These are phyloP conservation scores for Saccharomyces hybrid DNA, from an alignment of 1,139 yeast species.

Conservation along the genomic window DNA sequence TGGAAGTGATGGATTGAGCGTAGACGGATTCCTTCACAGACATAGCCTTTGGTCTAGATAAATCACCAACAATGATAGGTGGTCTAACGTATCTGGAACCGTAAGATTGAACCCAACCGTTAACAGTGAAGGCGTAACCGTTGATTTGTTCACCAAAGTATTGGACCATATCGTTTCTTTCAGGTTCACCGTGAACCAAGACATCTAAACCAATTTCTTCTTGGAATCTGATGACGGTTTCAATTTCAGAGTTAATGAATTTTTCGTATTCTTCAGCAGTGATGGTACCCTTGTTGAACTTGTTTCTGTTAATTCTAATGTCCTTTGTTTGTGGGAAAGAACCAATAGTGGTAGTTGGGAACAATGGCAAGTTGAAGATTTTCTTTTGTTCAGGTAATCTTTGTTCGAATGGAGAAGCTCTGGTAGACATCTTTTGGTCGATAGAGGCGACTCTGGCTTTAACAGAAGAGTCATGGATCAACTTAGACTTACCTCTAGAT, in stretches of 20 bases:
- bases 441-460: slow-evolving; percentile 80
- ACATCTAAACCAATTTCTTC: slow-evolving; percentile 98
- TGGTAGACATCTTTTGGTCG: slow-evolving; percentile 70
- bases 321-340: slow-evolving; percentile 99
- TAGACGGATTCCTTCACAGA: slow-evolving; percentile 98
- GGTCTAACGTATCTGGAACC: slow-evolving; percentile 99
- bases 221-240: slow-evolving; percentile 93
- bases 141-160: slow-evolving; percentile 98
- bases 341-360: slow-evolving; percentile 99
- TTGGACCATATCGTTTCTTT: slow-evolving; percentile 99
- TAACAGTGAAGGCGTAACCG: slow-evolving; percentile 95
- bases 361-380: slow-evolving; percentile 86
- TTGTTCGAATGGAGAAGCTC: slow-evolving; percentile 77
- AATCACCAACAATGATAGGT: slow-evolving; percentile 97
- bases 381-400: slow-evolving; percentile 85
- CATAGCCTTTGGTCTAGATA: slow-evolving; percentile 97
- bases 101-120: slow-evolving; percentile 99
- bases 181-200: slow-evolving; percentile 99
- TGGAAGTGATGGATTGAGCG: slow-evolving; percentile 91
- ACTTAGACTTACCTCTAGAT: slow-evolving; percentile 77
- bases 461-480: slow-evolving; percentile 88
- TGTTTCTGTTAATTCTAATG: slow-evolving; percentile 96
- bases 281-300: slow-evolving; percentile 92
- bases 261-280: slow-evolving; percentile 90
- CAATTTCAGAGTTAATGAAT: slow-evolving; percentile 95